These are phyloP conservation scores for Mimosa bimucronata DNA, from an alignment of 306 rosid genomes.

Conservation along the genomic window DNA sequence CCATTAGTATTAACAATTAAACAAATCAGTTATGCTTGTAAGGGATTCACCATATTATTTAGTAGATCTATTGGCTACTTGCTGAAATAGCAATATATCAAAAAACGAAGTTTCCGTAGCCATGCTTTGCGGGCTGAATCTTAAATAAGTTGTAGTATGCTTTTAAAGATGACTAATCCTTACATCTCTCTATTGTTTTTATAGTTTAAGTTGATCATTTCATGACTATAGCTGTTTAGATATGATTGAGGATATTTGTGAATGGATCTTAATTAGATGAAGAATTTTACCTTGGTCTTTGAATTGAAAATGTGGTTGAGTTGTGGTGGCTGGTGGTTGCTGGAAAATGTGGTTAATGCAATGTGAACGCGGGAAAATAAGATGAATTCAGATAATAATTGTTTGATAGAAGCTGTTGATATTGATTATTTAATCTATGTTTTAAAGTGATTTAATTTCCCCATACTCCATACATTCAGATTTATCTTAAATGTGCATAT, in stretches of 20 bases:
- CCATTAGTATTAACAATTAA: neutral
- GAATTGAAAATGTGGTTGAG: neutral
- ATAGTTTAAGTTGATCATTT: conserved; percentile 11
- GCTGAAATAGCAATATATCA: conserved; percentile 22
- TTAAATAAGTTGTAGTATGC: conserved; percentile 17
- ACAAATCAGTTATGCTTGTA: neutral
- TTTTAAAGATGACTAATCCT: neutral
- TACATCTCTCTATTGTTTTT: neutral
- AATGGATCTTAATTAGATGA: neutral
- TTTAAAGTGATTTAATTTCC: neutral
- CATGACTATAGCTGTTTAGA: neutral
- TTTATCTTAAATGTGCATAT: conserved; percentile 21
- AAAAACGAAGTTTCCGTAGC: neutral
- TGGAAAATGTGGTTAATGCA: neutral
- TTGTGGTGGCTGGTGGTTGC: neutral
- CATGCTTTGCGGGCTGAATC: neutral
- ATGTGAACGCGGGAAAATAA: neutral
- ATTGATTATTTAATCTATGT: neutral
- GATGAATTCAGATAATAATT: conserved; percentile 4
- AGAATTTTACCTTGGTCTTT: neutral
- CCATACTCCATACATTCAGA: neutral
- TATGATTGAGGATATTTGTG: neutral
- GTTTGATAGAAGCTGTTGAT: neutral
- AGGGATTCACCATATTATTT: neutral
- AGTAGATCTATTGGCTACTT: conserved; percentile 29